Conservation (phyloP, 1,284 basidiomycete species). For the Trametes pubescens region DNA sequence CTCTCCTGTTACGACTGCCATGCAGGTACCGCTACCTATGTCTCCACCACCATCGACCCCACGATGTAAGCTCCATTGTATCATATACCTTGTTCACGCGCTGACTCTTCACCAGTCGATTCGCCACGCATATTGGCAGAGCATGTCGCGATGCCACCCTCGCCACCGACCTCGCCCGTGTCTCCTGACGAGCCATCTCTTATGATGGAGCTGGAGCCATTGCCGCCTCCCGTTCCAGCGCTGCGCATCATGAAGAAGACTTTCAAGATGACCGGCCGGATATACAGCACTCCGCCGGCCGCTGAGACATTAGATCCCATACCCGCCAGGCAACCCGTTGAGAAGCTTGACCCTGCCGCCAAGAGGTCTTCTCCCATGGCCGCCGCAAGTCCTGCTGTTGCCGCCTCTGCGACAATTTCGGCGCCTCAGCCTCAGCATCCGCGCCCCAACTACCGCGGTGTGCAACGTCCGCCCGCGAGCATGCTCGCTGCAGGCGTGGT, state of each 20-base stretch:
- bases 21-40: slow-evolving; percentile 25
- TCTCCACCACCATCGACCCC: slow-evolving; percentile 23
- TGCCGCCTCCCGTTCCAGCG: slow-evolving; percentile 47
- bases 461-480: slow-evolving; percentile 31
- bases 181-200: slow-evolving; percentile 26
- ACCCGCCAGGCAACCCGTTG: background rate
- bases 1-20: slow-evolving; percentile 23
- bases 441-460: slow-evolving; percentile 26
- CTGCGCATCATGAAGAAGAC: slow-evolving; percentile 57
- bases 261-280: slow-evolving; percentile 34
- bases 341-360: slow-evolving; percentile 4
- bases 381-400: background rate
- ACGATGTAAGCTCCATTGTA: slow-evolving; percentile 13
- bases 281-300: background rate
- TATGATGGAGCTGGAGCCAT: slow-evolving; percentile 27
- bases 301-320: background rate
- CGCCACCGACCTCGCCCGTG: slow-evolving; percentile 27
- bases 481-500: slow-evolving; percentile 27
- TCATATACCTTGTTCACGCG: too few species aligned
- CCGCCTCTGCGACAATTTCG: slow-evolving; percentile 1
- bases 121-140: slow-evolving; percentile 11
- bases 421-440: slow-evolving; percentile 18
- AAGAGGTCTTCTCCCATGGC: slow-evolving; percentile 19
- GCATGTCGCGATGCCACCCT: slow-evolving; percentile 15
- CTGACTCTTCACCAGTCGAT: slow-evolving; percentile 12